Percentiles rank a stretch among this genome's conserved stretches.
These are phyloP conservation scores for Borovskyia barvae DNA, from an alignment of 208 protist genomes.

Conservation along the genomic window DNA sequence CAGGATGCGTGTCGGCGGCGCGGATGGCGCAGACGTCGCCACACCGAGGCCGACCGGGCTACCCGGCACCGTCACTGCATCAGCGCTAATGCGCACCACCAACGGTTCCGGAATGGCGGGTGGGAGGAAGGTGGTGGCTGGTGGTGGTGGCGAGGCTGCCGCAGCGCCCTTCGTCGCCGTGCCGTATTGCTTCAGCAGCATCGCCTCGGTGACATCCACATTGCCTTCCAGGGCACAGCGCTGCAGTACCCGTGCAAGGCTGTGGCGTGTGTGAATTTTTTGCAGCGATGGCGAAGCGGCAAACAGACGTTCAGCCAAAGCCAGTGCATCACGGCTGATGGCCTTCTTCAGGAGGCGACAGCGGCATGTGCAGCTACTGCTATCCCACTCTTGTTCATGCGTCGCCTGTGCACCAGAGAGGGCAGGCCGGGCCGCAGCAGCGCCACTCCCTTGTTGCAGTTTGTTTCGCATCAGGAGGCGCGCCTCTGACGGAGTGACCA, in stretches of 20 bases:
- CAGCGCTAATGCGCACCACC: constrained; percentile 51
- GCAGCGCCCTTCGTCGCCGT: constrained; percentile 1
- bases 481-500: constrained; percentile 29
- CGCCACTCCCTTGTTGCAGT: background rate
- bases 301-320: constrained; percentile 85
- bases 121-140: constrained; percentile 7
- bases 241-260: constrained; percentile 80
- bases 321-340: constrained; percentile 76
- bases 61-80: constrained; percentile 18
- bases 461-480: constrained; percentile 2
- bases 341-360: constrained; percentile 58
- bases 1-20: constrained; percentile 33
- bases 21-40: background rate
- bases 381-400: constrained; percentile 64
- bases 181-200: constrained; percentile 12
- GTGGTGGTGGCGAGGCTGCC: background rate
- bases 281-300: constrained; percentile 73
- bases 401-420: constrained; percentile 25
- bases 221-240: constrained; percentile 58
- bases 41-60: constrained; percentile 8
- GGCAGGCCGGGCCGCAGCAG: constrained; percentile 21
- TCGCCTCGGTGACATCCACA: constrained; percentile 40
- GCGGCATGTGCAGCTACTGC: constrained; percentile 37
- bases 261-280: constrained; percentile 87
- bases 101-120: constrained; percentile 30